Evolutionary conservation across 148 eudicot species (phyloP), one percentile per base, ranked within the genome.

Genomic region (Rhododendron ferrugineum): DNA sequence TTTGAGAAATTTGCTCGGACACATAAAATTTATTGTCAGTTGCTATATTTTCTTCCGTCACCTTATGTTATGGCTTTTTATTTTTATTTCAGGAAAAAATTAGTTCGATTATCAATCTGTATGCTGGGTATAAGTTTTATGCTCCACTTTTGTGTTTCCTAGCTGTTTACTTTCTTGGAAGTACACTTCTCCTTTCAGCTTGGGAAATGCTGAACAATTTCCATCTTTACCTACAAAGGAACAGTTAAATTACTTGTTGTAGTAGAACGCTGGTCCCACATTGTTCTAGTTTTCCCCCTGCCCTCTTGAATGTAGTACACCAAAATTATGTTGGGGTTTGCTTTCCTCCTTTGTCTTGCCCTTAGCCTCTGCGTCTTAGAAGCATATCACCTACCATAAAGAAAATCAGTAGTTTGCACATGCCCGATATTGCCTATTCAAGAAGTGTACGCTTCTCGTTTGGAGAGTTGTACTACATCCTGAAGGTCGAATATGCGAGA

Each of bases 41-140:
- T 26, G 54, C 52, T 64, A 42, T 82, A 82, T 81, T 79, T 79
- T 66, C 74, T 60, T n/a, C 44, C 73, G 11, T 40, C 44, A 34
- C 4, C 10, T 50, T 40, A 28, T 82, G 30, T 14, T 56, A 36
- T 14, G 3, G 28, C 30, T 14, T 16, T 15, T 16, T 54, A 28
- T 80, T 52, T 32, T 30, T 78, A 78, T 28, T 47, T 22, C 52
- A 46, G 10, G 18, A 26, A 46, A 70, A 6, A 18, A 14, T 18
- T 74, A 18, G 44, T 74, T 36, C 5, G 26, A 36, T 9, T 74
- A 34, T 16, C 26, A 18, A 20, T 74, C 40, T 68, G 34, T 64
- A 64, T 73, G 22, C 40, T 73, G 46, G 44, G n/a, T 34, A 18
- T 20, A 15, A 6, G 77, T 37, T 36, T 46, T n/a, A 20, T 62